Conservation (phyloP, 352 stramenopile species). For the Phytophthora lateralis region DNA sequence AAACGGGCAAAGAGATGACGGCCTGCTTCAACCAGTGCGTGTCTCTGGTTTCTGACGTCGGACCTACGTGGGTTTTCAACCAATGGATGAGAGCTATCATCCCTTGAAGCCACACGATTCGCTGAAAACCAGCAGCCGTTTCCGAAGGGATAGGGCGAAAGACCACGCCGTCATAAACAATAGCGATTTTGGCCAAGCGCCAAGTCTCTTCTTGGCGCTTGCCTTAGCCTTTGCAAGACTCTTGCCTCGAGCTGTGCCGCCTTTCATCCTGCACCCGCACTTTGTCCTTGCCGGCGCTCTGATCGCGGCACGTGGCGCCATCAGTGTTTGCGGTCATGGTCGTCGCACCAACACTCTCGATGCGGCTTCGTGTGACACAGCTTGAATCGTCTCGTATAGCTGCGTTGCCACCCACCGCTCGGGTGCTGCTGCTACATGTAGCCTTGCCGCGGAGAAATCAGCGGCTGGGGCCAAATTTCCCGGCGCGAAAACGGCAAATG, state of each 20-base stretch:
- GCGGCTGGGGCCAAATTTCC: constrained; percentile 5
- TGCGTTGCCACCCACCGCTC: background rate
- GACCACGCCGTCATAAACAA: background rate
- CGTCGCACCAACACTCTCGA: background rate
- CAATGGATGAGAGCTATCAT: background rate
- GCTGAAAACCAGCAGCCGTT: background rate
- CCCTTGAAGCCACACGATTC: background rate
- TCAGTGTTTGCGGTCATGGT: constrained; percentile 2
- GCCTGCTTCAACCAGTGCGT: constrained; percentile 21
- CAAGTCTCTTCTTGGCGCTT: background rate
- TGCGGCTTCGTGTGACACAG: background rate
- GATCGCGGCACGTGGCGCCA: background rate
- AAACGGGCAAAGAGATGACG: background rate
- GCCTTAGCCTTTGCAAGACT: too few species aligned
- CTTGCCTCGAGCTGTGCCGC: background rate
- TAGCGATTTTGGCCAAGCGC: background rate
- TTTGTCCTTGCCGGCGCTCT: background rate
- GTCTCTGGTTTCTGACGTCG: constrained; percentile 26
- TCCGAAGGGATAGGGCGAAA: background rate
- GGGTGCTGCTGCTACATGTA: background rate
- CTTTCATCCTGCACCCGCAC: background rate
- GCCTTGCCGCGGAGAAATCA: constrained; percentile 12
- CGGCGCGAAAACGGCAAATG: background rate
- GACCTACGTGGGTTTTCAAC: background rate
- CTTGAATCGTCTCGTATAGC: background rate